Evolutionary conservation across 73 alveolate genomes (phyloP).

Genomic region (Symbiodinium pilosum): DNA sequence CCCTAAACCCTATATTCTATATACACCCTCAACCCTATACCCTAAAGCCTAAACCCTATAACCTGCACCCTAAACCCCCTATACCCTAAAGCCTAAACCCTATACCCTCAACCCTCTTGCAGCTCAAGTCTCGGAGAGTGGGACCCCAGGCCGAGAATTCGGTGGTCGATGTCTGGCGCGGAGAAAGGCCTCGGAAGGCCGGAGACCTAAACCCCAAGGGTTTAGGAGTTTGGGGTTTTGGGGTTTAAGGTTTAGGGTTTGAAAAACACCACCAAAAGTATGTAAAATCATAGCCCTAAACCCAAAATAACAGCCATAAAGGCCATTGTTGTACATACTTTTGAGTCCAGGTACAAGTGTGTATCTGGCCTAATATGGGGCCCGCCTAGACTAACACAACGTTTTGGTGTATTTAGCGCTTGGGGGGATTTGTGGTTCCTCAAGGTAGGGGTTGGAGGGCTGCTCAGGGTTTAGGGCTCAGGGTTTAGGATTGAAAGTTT

Average conservation of each 20-base stretch:
- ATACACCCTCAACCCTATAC: too few species aligned
- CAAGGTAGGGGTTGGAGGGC: background rate
- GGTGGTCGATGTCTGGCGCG: conserved; percentile 53
- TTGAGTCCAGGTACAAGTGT: too few species aligned
- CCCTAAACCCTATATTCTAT: too few species aligned
- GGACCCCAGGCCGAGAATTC: conserved; percentile 33
- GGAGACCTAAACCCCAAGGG: background rate
- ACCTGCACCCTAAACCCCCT: too few species aligned
- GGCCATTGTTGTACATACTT: too few species aligned
- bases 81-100: too few species aligned
- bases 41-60: too few species aligned
- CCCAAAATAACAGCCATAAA: too few species aligned
- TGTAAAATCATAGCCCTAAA: too few species aligned
- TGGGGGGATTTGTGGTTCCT: background rate
- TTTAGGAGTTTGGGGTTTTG: background rate
- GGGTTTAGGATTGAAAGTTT: background rate
- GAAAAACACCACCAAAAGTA: too few species aligned
- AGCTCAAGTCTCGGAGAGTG: background rate
- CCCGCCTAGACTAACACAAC: background rate
- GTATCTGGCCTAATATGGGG: too few species aligned
- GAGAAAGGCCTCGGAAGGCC: background rate
- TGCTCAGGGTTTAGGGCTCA: too few species aligned
- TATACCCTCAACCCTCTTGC: background rate
- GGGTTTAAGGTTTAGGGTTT: background rate
- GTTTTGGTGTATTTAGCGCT: background rate